Evolutionary conservation across 2,329 filamentous ascomycete genomes (phyloP), one percentile per base, ranked within the genome.

Genomic region (Elsinoe fawcettii): DNA sequence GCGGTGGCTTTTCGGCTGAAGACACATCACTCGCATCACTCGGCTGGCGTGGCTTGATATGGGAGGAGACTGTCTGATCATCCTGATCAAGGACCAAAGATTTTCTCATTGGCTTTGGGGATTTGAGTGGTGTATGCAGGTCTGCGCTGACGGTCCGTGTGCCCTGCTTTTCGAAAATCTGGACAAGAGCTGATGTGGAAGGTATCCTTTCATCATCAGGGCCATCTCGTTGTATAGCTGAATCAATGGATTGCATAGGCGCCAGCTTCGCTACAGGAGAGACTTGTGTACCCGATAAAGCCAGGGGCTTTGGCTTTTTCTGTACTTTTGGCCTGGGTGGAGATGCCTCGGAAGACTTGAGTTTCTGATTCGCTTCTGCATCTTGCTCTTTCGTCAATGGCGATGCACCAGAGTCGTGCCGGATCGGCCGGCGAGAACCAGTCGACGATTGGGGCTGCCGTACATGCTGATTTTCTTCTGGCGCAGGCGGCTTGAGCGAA

Each of bases 121-220:
- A 73, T 37, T 66, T 66, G 7, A 75, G 63, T 12, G 70, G 66
- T 30, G 73, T 65, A 8, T 59, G 66, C 56, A 63, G 60, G 44
- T 61, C 58, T 9, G 63, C 56, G 36, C 65, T 60, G 18, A 58
- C 22, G 59, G 60, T 37, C 60, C 59, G 54, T 43, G 61, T 55
- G 44, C 59, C 58, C 37, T 73, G 76, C 61, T 77, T 74, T 70
- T 90, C 86, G 62, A 89, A 89, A 72, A 88, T 77, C 37, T 80
- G 80, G 56, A 89, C 84, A 18, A 89, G 74, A 3, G 83, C 80
- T 2, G 76, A 81, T 0, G 85, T 85, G 0, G 85, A 77, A 22
- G 80, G 74, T 51, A 87, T 84, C 5, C 82, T 74, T 1, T 75
- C 77, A 8, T 80, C 79, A 66, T 87, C 81, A 11, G 76, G 47